phyloP scores from a whole-genome alignment of 768 basidiomycete genomes.

The Boletus reticuloceps region DNA sequence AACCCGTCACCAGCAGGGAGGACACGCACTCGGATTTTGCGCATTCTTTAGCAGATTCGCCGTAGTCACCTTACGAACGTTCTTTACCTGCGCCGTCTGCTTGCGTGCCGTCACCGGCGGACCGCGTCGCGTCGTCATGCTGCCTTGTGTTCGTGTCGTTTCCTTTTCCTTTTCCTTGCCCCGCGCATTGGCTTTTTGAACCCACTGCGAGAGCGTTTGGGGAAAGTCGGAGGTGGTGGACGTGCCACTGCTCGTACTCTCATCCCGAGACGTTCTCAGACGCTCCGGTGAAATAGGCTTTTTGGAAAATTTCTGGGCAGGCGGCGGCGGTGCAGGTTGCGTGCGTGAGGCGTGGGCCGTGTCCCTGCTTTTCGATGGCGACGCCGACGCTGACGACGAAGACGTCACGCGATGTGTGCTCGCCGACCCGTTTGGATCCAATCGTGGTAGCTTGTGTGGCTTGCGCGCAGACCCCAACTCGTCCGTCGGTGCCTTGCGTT shows the following conservation, averaged over 20 bases:
- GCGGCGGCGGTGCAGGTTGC: too few relatives aligned
- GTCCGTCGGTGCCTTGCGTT: conserved; percentile 25
- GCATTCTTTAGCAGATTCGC: conserved; percentile 12
- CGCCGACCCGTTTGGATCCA: conserved; percentile 6
- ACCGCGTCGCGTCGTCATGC: neutral
- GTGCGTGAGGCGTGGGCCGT: neutral
- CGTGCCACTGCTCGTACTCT: neutral
- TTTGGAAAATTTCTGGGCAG: neutral
- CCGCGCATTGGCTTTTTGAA: neutral
- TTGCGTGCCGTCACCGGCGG: conserved; percentile 14
- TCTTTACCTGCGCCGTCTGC: conserved; percentile 1
- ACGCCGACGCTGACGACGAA: neutral
- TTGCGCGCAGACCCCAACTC: conserved; percentile 7
- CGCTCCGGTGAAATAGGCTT: neutral
- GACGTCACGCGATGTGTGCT: neutral
- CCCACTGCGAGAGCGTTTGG: conserved; percentile 14
- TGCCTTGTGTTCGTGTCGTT: neutral
- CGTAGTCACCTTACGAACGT: conserved; percentile 10
- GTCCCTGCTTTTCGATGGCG: neutral
- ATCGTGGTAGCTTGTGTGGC: conserved; percentile 20
- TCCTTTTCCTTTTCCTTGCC: conserved; percentile 4
- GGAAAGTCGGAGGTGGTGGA: conserved; percentile 19
- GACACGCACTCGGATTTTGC: conserved; percentile 21
- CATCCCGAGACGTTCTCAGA: neutral
- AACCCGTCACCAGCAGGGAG: neutral